These are phyloP conservation scores for Collybia mongolica DNA, from an alignment of 768 basidiomycete species.

Conservation along the genomic window DNA sequence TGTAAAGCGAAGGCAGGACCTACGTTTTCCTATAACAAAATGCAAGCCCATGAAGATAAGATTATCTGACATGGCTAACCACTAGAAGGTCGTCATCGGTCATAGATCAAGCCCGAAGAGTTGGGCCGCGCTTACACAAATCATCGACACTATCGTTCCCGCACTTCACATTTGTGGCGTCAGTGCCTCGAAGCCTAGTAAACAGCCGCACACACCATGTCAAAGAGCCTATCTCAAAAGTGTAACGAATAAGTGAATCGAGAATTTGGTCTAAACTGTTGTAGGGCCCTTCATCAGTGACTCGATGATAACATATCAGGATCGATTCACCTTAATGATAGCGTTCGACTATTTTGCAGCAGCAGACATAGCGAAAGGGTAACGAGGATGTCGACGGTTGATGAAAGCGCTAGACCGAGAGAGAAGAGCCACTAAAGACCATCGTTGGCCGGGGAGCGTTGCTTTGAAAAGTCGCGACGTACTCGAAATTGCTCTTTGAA, in stretches of 20 bases:
- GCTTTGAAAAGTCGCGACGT: not conserved
- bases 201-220: constrained; percentile 28
- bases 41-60: constrained; percentile 40
- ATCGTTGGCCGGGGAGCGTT: not conserved
- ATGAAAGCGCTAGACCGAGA: constrained; percentile 40
- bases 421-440: constrained; percentile 41
- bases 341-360: constrained; percentile 27
- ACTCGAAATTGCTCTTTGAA: constrained; percentile 21
- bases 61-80: constrained; percentile 41
- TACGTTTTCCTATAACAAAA: constrained; percentile 37
- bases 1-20: constrained; percentile 1
- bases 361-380: constrained; percentile 22
- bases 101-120: not conserved
- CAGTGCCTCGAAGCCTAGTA: not conserved
- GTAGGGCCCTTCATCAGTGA: not conserved
- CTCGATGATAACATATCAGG: not conserved
- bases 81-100: constrained; percentile 23
- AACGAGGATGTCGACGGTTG: constrained; percentile 36
- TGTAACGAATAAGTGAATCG: constrained; percentile 37
- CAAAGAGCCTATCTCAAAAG: constrained; percentile 39
- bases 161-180: constrained; percentile 22
- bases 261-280: constrained; percentile 35
- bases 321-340: constrained; percentile 24
- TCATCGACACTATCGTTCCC: constrained; percentile 46
- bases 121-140: constrained; percentile 35